Evolutionary conservation across 2,329 filamentous ascomycete genomes (phyloP), one percentile per base, ranked within the genome.

Genomic region (Chaetomium strumarium): DNA sequence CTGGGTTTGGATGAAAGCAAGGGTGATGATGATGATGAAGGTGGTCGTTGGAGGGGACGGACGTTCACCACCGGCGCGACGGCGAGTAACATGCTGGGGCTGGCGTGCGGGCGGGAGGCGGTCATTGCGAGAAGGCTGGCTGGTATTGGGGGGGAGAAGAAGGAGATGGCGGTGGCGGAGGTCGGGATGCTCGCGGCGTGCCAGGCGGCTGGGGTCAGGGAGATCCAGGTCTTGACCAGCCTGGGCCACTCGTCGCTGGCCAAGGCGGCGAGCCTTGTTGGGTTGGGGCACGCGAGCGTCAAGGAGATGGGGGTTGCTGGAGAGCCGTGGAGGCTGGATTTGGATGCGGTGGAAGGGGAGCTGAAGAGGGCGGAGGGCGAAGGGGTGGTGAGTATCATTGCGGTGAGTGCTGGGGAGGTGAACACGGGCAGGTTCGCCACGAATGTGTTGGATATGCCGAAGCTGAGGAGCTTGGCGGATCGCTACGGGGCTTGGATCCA

Each of bases 391-490:
- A 86, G 78, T 46, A 88, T 96, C 55, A 81, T 96, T 36, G 83
- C 79, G 5, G 71, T 96, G n/a, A 91, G 89, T 39, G 87, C 85
- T 6, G 88, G 88, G 1, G 92, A 97, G 70, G 89, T 96, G 29
- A 96, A 97, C 62, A 95, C 90, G 0, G 90, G 91, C 0, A 75
- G 84, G 5, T 96, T 90, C 66, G 85, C 88, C 29, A 87, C 76
- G 31, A 69, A 70, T 1, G 79, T 73, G 1, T 58, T 68, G 2
- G 73, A 90, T 56, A 84, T 84, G 73, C 66, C 69, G 50, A 73
- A 74, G 51, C 69, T 96, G 36, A 79, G 91, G 54, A 70, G 73
- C 5, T 65, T 96, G 37, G 90, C 88, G 40, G 84, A 93, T 60
- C 72, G 75, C 58, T 83, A 92, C 59, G 77, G 78, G 1, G 85